Percentiles rank a stretch among this genome's conserved stretches.
Evolutionary conservation across 371 early-diverging fungal genomes (phyloP).

Genomic region (Mucor lusitanicus): DNA sequence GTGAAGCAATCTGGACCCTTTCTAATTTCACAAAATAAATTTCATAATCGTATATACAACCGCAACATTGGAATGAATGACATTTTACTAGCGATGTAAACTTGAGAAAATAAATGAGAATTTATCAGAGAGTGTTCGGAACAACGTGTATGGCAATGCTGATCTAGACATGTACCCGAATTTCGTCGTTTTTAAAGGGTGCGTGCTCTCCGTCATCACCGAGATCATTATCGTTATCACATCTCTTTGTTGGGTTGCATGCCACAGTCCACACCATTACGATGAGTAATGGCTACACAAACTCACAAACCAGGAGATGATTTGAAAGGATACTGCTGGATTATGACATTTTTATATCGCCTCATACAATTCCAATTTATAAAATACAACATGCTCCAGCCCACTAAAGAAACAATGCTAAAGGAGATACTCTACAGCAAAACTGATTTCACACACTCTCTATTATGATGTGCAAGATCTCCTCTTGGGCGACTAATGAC

Average conservation of each 20-base stretch:
- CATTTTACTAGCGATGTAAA: too few species aligned
- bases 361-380: not conserved
- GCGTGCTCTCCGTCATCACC: not conserved
- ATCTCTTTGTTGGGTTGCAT: not conserved
- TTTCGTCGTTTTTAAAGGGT: not conserved
- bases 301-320: not conserved
- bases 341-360: not conserved
- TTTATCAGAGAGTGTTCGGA: not conserved
- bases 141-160: not conserved
- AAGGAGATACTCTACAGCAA: not conserved
- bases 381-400: not conserved
- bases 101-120: not conserved
- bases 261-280: not conserved
- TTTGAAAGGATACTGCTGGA: not conserved
- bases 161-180: conserved; percentile 9
- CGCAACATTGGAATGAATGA: not conserved
- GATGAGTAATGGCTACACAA: not conserved
- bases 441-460: not conserved
- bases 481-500: not conserved
- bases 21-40: not conserved
- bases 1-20: not conserved
- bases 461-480: not conserved
- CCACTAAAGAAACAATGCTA: not conserved
- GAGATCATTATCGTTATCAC: not conserved
- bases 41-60: not conserved